phyloP scores from a whole-genome alignment of 768 basidiomycete genomes.

The Pulveroboletus sp. region DNA sequence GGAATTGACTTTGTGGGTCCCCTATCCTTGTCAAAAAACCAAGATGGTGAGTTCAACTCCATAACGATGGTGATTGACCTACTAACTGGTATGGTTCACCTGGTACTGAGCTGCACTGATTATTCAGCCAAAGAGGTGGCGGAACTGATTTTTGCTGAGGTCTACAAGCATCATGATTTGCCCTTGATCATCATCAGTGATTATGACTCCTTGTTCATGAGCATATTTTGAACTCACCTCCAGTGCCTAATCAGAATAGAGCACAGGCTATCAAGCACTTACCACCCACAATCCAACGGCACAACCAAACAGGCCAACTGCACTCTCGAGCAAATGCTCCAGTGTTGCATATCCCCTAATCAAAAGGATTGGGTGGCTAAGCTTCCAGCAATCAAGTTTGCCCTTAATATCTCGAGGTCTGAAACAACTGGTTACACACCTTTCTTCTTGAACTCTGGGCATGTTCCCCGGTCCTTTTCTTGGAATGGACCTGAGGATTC shows the following conservation, averaged over 20 bases:
- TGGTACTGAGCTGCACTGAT: no score
- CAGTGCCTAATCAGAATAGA: background rate
- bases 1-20: background rate
- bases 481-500: slow-evolving; percentile 11
- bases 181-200: background rate
- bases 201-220: background rate
- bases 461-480: slow-evolving; percentile 10
- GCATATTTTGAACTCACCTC: background rate
- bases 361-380: slow-evolving; percentile 16
- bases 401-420: slow-evolving; percentile 14
- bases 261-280: slow-evolving; percentile 22
- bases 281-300: slow-evolving; percentile 35
- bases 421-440: slow-evolving; percentile 21
- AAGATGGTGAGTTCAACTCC: background rate
- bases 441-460: slow-evolving; percentile 11
- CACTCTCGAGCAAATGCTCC: slow-evolving; percentile 9
- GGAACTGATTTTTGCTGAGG: background rate
- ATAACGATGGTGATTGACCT: background rate
- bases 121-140: background rate
- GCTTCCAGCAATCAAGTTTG: slow-evolving; percentile 17
- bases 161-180: background rate
- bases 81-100: no score
- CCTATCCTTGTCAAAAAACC: background rate
- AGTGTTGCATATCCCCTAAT: background rate
- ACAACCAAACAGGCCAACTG: slow-evolving; percentile 22